Percentiles rank a stretch among this genome's conserved stretches.
Conservation (phyloP, 192 early-diverging fungal species). For the Ambispora gerdemannii region DNA sequence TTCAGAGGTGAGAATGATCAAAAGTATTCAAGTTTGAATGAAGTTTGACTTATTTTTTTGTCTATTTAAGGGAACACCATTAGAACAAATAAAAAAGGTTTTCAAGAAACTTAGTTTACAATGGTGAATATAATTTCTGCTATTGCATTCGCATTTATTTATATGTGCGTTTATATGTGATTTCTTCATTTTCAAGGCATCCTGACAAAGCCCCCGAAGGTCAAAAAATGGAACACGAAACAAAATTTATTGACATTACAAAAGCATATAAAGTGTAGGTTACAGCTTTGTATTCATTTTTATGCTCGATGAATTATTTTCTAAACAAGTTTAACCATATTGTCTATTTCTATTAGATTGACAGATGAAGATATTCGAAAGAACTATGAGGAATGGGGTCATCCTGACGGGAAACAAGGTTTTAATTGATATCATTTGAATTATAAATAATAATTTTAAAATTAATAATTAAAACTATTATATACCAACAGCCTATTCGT, state of each 20-base stretch:
- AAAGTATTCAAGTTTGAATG: neutral
- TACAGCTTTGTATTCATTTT: neutral
- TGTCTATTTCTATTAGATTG: constrained; percentile 48
- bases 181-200: constrained; percentile 58
- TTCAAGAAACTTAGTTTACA: constrained; percentile 69
- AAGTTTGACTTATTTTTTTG: no score
- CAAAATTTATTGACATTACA: constrained; percentile 80
- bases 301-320: neutral
- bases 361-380: constrained; percentile 87
- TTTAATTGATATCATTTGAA: constrained; percentile 27
- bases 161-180: constrained; percentile 52
- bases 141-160: constrained; percentile 14
- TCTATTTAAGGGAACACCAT: constrained; percentile 44
- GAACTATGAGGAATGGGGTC: constrained; percentile 93
- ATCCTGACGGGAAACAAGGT: constrained; percentile 93
- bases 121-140: constrained; percentile 32
- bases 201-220: constrained; percentile 74
- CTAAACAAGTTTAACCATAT: neutral
- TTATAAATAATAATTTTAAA: constrained; percentile 31
- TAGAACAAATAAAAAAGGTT: constrained; percentile 62
- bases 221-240: constrained; percentile 64
- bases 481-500: constrained; percentile 55
- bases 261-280: constrained; percentile 90
- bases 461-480: no score
- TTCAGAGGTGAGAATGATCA: constrained; percentile 43